Conservation (phyloP, 306 rosid species). For the Vigna reflexopilosa region DNA sequence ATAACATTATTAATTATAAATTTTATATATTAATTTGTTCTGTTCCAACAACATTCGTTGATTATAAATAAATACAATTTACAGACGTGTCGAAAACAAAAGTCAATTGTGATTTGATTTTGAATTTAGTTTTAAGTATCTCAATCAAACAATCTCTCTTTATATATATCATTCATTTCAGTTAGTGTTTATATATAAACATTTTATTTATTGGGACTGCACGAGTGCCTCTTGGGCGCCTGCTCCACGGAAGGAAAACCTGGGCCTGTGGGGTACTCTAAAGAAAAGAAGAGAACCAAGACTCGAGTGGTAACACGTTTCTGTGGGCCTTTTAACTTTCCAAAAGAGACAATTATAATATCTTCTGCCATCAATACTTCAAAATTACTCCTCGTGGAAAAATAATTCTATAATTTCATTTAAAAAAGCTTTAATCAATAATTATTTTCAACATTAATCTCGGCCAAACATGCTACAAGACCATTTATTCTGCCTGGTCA, state of each 20-base stretch:
- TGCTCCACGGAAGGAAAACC: not conserved
- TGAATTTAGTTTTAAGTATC: too few relatives aligned
- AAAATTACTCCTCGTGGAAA: conserved; percentile 23
- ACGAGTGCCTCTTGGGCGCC: not conserved
- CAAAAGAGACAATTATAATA: conserved; percentile 47
- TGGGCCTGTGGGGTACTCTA: conserved; percentile 29
- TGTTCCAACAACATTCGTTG: too few relatives aligned
- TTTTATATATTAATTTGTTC: too few relatives aligned
- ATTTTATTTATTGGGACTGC: not conserved
- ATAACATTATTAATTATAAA: too few relatives aligned
- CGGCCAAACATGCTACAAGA: not conserved
- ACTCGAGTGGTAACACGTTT: conserved; percentile 31
- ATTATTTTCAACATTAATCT: not conserved
- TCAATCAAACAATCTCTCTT: too few relatives aligned
- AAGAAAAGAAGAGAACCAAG: not conserved
- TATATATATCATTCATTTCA: too few relatives aligned
- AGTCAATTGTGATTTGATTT: too few relatives aligned
- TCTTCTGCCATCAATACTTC: conserved; percentile 42
- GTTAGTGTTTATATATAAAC: too few relatives aligned
- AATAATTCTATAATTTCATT: not conserved
- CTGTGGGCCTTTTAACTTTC: conserved; percentile 39
- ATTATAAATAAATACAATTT: too few relatives aligned
- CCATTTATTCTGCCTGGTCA: not conserved
- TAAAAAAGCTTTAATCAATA: not conserved
- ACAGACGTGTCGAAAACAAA: too few relatives aligned